phyloP scores from a whole-genome alignment of 495 filamentous ascomycete genomes.

The Chlorociboria aeruginascens region DNA sequence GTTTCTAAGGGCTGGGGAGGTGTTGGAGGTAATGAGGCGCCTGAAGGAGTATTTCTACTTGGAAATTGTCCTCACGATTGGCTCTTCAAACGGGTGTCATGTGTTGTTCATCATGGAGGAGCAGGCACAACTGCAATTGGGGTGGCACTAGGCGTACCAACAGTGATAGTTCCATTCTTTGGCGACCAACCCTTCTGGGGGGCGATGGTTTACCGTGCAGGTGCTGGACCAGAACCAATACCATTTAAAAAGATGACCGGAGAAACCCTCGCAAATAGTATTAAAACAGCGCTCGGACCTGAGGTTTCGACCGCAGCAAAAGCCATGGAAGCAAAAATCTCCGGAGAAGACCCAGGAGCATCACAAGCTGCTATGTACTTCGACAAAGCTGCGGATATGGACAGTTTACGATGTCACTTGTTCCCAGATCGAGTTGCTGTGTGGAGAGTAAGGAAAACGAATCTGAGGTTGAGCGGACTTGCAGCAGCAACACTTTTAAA shows the following conservation, averaged over 20 bases:
- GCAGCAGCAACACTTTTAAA: constrained; percentile 51
- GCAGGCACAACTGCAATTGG: constrained; percentile 73
- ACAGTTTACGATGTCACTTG: constrained; percentile 15
- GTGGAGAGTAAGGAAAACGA: constrained; percentile 31
- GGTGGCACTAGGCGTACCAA: constrained; percentile 55
- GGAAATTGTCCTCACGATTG: constrained; percentile 65
- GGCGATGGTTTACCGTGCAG: constrained; percentile 54
- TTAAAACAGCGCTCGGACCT: constrained; percentile 48
- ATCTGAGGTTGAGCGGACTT: constrained; percentile 53
- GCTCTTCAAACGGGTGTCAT: constrained; percentile 63
- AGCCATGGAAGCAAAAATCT: constrained; percentile 14
- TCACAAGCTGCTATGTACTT: constrained; percentile 9
- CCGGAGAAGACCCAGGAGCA: constrained; percentile 7
- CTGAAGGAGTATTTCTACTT: constrained; percentile 51
- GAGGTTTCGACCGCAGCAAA: constrained; percentile 44
- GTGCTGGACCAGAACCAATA: constrained; percentile 62
- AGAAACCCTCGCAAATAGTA: constrained; percentile 57
- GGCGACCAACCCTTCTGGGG: constrained; percentile 84
- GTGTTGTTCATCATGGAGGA: constrained; percentile 72
- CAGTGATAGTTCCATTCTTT: constrained; percentile 72
- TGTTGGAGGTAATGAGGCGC: constrained; percentile 49
- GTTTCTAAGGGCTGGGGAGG: constrained; percentile 76
- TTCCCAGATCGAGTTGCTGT: constrained; percentile 17
- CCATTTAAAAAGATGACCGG: constrained; percentile 58
- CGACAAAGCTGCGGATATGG: constrained; percentile 10